These are phyloP conservation scores for Penicilliopsis zonata DNA, from an alignment of 495 filamentous ascomycete genomes.

Conservation along the genomic window DNA sequence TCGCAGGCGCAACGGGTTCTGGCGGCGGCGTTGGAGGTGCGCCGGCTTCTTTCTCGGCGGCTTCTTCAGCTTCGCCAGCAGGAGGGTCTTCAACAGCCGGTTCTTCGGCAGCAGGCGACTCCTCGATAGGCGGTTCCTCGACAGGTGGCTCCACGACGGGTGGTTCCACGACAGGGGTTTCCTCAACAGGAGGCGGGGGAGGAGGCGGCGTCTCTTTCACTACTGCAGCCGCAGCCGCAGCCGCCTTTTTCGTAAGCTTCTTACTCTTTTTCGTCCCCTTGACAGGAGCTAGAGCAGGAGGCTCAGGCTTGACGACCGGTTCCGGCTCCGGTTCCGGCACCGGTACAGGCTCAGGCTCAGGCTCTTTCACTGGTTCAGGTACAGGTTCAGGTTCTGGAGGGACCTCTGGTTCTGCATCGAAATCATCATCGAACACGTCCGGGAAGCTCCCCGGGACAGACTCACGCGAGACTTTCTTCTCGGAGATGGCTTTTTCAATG, in stretches of 20 bases:
- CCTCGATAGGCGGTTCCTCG: conserved; percentile 6
- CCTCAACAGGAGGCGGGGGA: background rate
- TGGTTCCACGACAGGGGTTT: conserved; percentile 1
- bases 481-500: conserved; percentile 9
- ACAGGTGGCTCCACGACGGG: conserved; percentile 4
- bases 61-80: background rate
- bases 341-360: conserved; percentile 8
- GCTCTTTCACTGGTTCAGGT: conserved; percentile 4
- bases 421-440: conserved; percentile 13
- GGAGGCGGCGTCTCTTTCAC: conserved; percentile 4
- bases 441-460: conserved; percentile 32
- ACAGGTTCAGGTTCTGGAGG: conserved; percentile 1
- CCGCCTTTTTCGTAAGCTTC: conserved; percentile 22
- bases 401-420: conserved; percentile 8
- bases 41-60: conserved; percentile 11
- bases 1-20: conserved; percentile 31
- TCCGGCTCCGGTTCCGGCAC: conserved; percentile 7
- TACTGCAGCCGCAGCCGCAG: conserved; percentile 6
- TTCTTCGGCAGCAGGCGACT: conserved; percentile 9
- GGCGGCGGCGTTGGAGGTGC: conserved; percentile 43
- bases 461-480: conserved; percentile 17
- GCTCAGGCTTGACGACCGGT: conserved; percentile 1
- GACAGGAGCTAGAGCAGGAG: conserved; percentile 7
- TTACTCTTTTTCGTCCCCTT: conserved; percentile 19
- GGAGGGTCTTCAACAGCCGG: conserved; percentile 6